Base-by-base conservation (phyloP, 2,329 filamentous ascomycete species). In the Triangularia setosa region DNA sequence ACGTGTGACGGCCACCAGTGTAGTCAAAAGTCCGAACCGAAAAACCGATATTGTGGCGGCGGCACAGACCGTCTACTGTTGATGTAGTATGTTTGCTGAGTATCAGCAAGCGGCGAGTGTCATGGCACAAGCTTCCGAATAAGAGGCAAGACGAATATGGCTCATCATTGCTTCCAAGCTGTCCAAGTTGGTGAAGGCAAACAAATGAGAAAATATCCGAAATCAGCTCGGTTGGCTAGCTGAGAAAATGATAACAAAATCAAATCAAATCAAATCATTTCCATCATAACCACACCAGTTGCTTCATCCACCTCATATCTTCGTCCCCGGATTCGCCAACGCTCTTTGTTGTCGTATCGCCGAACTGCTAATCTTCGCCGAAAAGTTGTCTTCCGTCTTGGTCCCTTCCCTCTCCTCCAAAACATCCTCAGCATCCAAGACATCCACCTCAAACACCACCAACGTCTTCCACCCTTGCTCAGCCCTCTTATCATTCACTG, bases 311-410 rank as follows among this genome's bases (percentile, higher is more conserved):
- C 40, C 8, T 68, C 44, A 70, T 48, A 68, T 69, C 62, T 69
- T 68, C 1, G 58, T 63, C 54, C 28, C 52, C n/a, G 33, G 27
- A 23, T 27, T 67, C 1, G 74, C 72, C 64, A 77, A 73, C 0
- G 81, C 80, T 63, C 76, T 79, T 64, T 79, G 79, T 72, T 80
- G 78, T 61, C 90, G 82, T 70, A 97, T 96, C 64, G 90, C 90
- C 0, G 93, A 96, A 77, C 93, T 97, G 80, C 93, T 96, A 70
- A 97, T 91, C 79, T 97, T 98, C 66, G 85, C 84, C 25, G 88
- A 86, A 76, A 96, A 97, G 68, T 84, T 83, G 63, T 87, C 84
- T 12, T 74, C 79, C 68, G 77, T 79, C n/a, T 70, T 76, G 2
- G 62, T 18, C 12, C 61, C 64, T n/a, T 70, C 76, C 2, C 57